A percentile compares a stretch with the other conserved stretches of the same genome.
These are phyloP conservation scores for Populus pruinosa DNA, from an alignment of 345 rosid genomes.

Conservation along the genomic window DNA sequence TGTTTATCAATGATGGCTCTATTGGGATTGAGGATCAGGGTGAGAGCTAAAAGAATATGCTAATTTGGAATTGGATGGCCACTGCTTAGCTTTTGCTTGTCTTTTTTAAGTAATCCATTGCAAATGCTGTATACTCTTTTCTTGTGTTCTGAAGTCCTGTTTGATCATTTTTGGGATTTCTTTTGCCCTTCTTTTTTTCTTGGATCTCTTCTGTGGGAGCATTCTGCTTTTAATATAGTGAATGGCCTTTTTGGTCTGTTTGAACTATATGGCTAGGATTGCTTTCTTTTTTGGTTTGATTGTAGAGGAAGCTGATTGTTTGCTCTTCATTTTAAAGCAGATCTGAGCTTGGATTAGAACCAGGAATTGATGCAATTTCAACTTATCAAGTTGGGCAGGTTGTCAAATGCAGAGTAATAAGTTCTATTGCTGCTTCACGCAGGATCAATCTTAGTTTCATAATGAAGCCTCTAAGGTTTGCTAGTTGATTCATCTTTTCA, in stretches of 20 bases:
- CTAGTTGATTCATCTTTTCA: not conserved
- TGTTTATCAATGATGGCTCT: not conserved
- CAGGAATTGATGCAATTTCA: constrained; percentile 62
- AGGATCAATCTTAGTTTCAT: constrained; percentile 81
- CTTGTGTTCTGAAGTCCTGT: not conserved
- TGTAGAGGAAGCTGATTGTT: constrained; percentile 15
- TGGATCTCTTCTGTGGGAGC: not conserved
- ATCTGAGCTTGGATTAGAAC: constrained; percentile 82
- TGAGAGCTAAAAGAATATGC: not conserved
- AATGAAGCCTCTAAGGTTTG: constrained; percentile 75
- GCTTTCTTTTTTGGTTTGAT: not conserved
- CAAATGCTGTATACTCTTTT: not conserved
- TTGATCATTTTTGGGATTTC: not conserved
- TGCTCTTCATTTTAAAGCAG: constrained; percentile 43
- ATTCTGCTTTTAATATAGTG: constrained; percentile 4
- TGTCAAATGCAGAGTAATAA: constrained; percentile 81
- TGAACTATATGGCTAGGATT: not conserved
- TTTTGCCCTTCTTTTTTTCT: not conserved
- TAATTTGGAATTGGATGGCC: not conserved
- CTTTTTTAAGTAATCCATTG: not conserved
- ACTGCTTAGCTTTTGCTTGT: not conserved
- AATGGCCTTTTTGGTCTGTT: not conserved
- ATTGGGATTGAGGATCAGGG: not conserved
- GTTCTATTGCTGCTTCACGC: constrained; percentile 59
- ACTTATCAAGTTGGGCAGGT: constrained; percentile 90